Evolutionary conservation across 1,284 basidiomycete genomes (phyloP).

Genomic region (Cerioporus squamosus): DNA sequence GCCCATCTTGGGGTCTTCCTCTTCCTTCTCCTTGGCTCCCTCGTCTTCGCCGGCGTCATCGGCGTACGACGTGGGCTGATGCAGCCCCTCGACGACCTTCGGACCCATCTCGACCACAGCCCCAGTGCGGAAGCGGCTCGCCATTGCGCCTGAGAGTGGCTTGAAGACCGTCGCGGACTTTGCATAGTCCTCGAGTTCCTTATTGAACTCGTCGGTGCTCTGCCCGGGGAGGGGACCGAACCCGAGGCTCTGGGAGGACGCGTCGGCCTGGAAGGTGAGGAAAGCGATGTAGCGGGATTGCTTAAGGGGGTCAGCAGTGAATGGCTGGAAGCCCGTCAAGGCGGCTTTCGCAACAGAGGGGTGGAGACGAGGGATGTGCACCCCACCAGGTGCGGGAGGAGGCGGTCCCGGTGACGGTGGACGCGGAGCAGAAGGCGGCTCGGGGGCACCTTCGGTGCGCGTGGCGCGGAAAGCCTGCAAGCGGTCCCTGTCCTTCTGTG

Average conservation of each 20-base stretch:
- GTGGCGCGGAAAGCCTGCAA: constrained; percentile 65
- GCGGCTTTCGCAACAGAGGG: constrained; percentile 86
- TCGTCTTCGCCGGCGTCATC: constrained; percentile 42
- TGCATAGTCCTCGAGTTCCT: constrained; percentile 86
- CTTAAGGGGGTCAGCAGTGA: constrained; percentile 74
- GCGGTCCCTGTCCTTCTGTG: constrained; percentile 87
- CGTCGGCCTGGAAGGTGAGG: constrained; percentile 72
- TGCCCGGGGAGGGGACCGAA: constrained; percentile 56
- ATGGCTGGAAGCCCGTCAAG: constrained; percentile 86
- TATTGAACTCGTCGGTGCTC: constrained; percentile 70
- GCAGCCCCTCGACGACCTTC: constrained; percentile 74
- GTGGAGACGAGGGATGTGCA: constrained; percentile 64
- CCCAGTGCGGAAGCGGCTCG: constrained; percentile 87
- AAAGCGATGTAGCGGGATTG: constrained; percentile 89
- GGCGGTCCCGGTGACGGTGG: constrained; percentile 32
- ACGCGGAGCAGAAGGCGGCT: constrained; percentile 25
- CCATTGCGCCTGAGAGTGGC: constrained; percentile 92
- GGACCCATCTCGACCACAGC: constrained; percentile 66
- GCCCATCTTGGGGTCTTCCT: constrained; percentile 73
- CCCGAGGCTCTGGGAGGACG: constrained; percentile 39
- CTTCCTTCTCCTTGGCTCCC: constrained; percentile 47
- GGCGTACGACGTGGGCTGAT: constrained; percentile 49
- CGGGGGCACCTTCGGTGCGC: constrained; percentile 19
- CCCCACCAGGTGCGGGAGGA: constrained; percentile 30
- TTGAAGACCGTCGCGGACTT: constrained; percentile 91